Base-by-base conservation (phyloP, 139 green algal species). In the Picochlorum sp. region DNA sequence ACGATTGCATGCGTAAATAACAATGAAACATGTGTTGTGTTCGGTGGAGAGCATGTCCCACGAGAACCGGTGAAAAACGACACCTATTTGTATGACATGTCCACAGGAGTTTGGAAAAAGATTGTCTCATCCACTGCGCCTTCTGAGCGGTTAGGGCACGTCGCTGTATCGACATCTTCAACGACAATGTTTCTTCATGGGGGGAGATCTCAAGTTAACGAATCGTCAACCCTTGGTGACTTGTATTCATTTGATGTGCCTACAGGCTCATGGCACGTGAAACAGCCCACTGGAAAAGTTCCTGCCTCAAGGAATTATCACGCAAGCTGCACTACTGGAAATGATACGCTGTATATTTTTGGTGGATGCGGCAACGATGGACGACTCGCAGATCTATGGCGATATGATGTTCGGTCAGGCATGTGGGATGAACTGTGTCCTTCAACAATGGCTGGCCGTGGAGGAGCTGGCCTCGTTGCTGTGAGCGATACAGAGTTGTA, bases 371-470 rank as follows among this genome's bases (percentile, higher is more conserved):
- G 61, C 3, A 32, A 38, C 46, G 34, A 21, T 14, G 28, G 28
- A 11, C 21, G 61, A 32, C 61, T 66, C 14, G 24, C 34, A 41
- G 61, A 66, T 58, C n/a, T 66, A 11, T 66, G 61, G 61, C 34
- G 37, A 15, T 66, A 66, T 41, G 61, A 66, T 54, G 32, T 46
- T 38, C 14, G 26, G 23, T 20, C 37, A 11, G 24, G 24, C n/a
- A 20, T 10, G n/a, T 66, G 61, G 61, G 37, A 66, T n/a, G 61
- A 66, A 0, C 5, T 66, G 21, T 10, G 30, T 58, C 6, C 6
- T 14, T 21, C 15, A 20, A 15, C 18, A 21, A 32, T 20, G 23
- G n/a, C 15, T 21, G 61, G 61, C 9, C 34, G 61, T 41, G 61
- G 61, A 5, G 61, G 61, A 13, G 24, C 61, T 58, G 61, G 61